Base-by-base conservation (phyloP, 163 green algal species). In the Scenedesmus sp. region DNA sequence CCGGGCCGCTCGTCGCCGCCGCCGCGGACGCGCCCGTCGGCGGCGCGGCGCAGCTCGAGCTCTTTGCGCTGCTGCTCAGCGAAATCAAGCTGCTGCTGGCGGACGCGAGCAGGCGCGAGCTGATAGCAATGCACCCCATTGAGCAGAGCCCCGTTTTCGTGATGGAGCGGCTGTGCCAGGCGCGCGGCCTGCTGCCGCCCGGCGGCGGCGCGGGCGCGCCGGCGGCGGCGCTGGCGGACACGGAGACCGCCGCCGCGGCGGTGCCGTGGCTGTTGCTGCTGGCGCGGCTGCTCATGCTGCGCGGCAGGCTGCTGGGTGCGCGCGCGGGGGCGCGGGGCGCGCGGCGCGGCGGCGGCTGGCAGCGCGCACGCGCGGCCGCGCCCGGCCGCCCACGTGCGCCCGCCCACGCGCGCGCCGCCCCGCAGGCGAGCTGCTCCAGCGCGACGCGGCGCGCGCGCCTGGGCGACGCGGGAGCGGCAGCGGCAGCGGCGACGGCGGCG, bases 251-350 rank as follows among this genome's bases (percentile, higher is more conserved):
- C 24, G 39, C 63, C 36, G 65, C 47, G 31, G 65, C 47, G n/a
- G 67, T 65, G 20, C 67, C 67, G 4, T 76, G 67, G 67, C 67
- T 76, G 33, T 51, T 76, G 33, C 48, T 76, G 33, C 34, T 65
- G 7, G 31, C 22, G 18, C 51, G 67, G 51, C 22, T 76, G 51
- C 47, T 76, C 10, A 36, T 58, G 17, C 47, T 76, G 33, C 33
- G 67, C 14, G 67, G 67, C 18, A 22, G 29, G 22, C 24, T 76
- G 51, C 51, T 76, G 17, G 34, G n/a, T n/a, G n/a, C n/a, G n/a
- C n/a, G n/a, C n/a, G n/a, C n/a, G n/a, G n/a, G n/a, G n/a, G n/a
- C n/a, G n/a, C n/a, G n/a, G n/a, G n/a, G n/a, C n/a, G n/a, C n/a
- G n/a, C n/a, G n/a, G n/a, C n/a, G n/a, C n/a, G n/a, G n/a, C n/a